A percentile compares a stretch with the other conserved stretches of the same genome.
Conservation (phyloP, 495 filamentous ascomycete species). For the Collariella sp. region DNA sequence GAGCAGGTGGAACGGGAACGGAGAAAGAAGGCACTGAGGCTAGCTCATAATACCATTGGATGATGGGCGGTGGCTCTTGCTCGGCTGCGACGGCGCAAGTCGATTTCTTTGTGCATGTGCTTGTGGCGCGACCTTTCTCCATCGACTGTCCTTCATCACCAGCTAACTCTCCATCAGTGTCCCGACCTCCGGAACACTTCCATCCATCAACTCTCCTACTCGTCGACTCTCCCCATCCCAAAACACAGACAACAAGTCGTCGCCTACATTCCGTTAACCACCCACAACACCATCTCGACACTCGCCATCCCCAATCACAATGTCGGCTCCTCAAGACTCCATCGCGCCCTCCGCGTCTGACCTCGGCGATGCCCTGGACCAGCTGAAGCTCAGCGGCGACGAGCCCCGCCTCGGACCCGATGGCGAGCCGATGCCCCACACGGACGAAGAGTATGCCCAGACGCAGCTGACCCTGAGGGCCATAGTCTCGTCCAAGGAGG, state of each 20-base stretch:
- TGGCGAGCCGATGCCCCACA: slow-evolving; percentile 64
- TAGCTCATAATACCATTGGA: slow-evolving; percentile 1
- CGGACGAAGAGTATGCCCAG: slow-evolving; percentile 92
- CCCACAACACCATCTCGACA: neutral
- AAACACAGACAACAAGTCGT: neutral
- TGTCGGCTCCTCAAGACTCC: slow-evolving; percentile 43
- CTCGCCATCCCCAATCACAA: slow-evolving; percentile 20
- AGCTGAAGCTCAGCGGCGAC: slow-evolving; percentile 40
- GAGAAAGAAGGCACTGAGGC: no score
- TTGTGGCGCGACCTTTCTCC: neutral
- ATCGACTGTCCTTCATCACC: neutral
- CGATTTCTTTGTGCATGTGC: neutral
- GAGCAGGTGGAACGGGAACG: neutral
- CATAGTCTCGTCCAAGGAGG: slow-evolving; percentile 97
- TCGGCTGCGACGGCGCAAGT: neutral
- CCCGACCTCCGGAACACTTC: neutral
- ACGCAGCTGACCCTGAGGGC: slow-evolving; percentile 87
- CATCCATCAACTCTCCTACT: neutral
- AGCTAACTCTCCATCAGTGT: slow-evolving; percentile 1
- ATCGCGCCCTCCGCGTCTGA: slow-evolving; percentile 33
- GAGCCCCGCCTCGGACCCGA: slow-evolving; percentile 56
- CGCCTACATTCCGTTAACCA: neutral
- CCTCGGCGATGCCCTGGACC: slow-evolving; percentile 44
- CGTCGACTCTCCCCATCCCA: neutral
- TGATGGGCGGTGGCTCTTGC: neutral